Conservation (phyloP, 805 yeast genomes). For the Candida ulmi region DNA sequence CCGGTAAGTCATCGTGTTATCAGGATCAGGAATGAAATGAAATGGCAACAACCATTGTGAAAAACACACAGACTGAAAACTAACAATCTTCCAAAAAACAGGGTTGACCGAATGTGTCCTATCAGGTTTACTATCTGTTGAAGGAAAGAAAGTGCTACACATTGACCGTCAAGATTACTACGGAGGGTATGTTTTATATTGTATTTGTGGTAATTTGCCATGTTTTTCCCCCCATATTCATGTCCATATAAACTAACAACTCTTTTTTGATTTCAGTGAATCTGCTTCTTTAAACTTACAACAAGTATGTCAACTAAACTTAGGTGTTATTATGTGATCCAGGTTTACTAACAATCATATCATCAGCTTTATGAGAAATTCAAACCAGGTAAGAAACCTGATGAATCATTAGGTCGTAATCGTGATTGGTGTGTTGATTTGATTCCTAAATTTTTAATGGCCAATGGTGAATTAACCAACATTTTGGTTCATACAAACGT, state of each 20-base stretch:
- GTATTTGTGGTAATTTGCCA: conserved; percentile 9
- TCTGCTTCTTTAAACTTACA: conserved; percentile 77
- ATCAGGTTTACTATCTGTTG: conserved; percentile 92
- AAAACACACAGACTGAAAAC: too few species aligned
- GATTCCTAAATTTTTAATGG: conserved; percentile 95
- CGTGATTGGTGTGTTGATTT: conserved; percentile 98
- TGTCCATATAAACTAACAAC: background rate
- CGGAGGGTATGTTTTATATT: conserved; percentile 49
- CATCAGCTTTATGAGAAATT: conserved; percentile 70
- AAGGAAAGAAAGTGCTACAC: conserved; percentile 95
- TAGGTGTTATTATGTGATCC: too few species aligned
- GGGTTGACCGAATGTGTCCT: conserved; percentile 97
- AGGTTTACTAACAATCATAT: conserved; percentile 1
- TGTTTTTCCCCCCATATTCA: too few species aligned
- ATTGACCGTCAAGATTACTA: conserved; percentile 95
- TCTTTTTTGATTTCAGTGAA: conserved; percentile 38
- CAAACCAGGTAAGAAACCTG: conserved; percentile 69
- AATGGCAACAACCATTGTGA: too few species aligned
- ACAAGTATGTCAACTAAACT: conserved; percentile 27
- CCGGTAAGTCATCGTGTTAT: conserved; percentile 22
- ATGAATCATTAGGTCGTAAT: conserved; percentile 74
- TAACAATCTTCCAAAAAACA: too few species aligned
- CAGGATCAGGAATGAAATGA: too few species aligned
- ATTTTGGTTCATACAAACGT: conserved; percentile 94
- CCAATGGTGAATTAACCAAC: conserved; percentile 94